A percentile compares a stretch with the other conserved stretches of the same genome.
These are phyloP conservation scores for Typha latifolia DNA, from an alignment of 176 grass and related monocot species.

Conservation along the genomic window DNA sequence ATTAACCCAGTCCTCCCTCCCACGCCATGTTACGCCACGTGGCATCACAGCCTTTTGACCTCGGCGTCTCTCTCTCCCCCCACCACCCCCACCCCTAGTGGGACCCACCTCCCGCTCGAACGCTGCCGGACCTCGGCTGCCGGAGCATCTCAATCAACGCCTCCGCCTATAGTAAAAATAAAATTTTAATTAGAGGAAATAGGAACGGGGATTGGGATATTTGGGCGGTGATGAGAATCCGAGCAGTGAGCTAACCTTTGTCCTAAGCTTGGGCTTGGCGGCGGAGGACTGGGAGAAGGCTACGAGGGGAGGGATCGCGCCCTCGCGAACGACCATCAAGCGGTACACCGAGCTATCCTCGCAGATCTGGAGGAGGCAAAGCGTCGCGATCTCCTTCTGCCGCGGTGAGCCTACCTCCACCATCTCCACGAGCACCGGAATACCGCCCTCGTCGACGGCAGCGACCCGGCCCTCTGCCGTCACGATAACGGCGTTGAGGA, in stretches of 20 bases:
- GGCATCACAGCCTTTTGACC: conserved; percentile 19
- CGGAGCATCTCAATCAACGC: conserved; percentile 62
- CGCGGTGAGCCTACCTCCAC: conserved; percentile 47
- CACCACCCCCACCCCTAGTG: no score
- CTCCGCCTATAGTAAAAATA: conserved; percentile 37
- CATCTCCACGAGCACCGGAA: conserved; percentile 92
- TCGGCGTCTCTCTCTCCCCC: conserved; percentile 22
- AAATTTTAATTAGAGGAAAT: background rate
- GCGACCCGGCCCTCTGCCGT: conserved; percentile 38
- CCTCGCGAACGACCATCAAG: conserved; percentile 79
- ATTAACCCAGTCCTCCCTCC: conserved; percentile 15
- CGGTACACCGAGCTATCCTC: conserved; percentile 52
- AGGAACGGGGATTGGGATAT: background rate
- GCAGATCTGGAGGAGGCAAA: conserved; percentile 82
- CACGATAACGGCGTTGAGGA: conserved; percentile 48
- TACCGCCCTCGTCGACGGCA: conserved; percentile 58
- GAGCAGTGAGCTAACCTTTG: conserved; percentile 34
- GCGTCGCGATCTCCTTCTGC: conserved; percentile 75
- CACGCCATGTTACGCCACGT: conserved; percentile 1
- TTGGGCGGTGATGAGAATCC: background rate
- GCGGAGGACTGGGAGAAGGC: conserved; percentile 66
- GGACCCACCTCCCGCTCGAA: conserved; percentile 8
- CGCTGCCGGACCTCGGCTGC: conserved; percentile 44
- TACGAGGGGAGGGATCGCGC: conserved; percentile 85
- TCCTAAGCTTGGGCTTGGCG: conserved; percentile 53